A percentile compares a stretch with the other conserved stretches of the same genome.
Conservation (phyloP, 2,329 filamentous ascomycete species). For the Cladophialophora exuberans region DNA sequence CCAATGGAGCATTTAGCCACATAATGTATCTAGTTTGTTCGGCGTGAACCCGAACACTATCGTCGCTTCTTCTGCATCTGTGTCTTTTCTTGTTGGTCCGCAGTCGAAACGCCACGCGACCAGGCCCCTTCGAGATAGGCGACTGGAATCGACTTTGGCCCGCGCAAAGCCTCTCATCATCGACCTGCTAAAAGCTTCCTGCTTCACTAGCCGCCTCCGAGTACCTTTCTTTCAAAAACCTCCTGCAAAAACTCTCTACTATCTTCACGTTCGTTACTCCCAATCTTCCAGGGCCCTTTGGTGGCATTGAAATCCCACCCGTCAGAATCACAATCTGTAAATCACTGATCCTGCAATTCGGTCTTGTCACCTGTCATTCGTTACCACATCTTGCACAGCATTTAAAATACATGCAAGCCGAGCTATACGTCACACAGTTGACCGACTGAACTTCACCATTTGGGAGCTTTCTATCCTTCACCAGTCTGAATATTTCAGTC, state of each 20-base stretch:
- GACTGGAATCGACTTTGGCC: constrained; percentile 4
- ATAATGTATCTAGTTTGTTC: too few species aligned
- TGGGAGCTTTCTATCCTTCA: not conserved
- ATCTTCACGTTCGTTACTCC: constrained; percentile 23
- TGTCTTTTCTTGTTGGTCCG: constrained; percentile 4
- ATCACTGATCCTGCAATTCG: constrained; percentile 12
- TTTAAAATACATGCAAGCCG: constrained; percentile 6
- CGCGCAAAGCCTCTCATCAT: constrained; percentile 15
- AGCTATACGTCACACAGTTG: constrained; percentile 15
- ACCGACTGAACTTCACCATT: constrained; percentile 7
- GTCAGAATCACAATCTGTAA: constrained; percentile 14
- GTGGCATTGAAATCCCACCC: constrained; percentile 6
- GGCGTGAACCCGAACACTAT: too few species aligned
- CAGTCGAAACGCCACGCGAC: constrained; percentile 13
- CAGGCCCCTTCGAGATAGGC: too few species aligned
- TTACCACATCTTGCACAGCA: constrained; percentile 12
- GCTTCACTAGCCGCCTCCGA: constrained; percentile 15
- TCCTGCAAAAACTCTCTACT: constrained; percentile 6
- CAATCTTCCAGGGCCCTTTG: not conserved
- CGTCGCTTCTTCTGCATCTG: constrained; percentile 6
- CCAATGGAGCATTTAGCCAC: too few species aligned
- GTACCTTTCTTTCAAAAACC: too few species aligned
- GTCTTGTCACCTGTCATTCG: constrained; percentile 14
- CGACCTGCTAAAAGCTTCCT: constrained; percentile 14
- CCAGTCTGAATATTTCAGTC: not conserved